Evolutionary conservation across 495 filamentous ascomycete species (phyloP).

Genomic region (Ascodesmis nigricans): DNA sequence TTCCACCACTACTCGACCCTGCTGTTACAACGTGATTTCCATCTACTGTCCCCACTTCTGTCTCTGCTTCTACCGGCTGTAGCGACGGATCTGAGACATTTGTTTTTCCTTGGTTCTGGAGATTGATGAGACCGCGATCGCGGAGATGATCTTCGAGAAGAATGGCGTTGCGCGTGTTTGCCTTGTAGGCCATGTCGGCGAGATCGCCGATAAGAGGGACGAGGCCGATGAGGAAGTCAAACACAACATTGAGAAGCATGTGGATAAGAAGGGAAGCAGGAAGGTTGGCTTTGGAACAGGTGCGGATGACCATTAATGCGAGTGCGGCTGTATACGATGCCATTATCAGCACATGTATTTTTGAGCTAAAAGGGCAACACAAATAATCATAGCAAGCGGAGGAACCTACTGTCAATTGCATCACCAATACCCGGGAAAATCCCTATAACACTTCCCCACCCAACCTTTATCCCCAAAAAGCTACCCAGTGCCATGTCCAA

Average conservation of each 20-base stretch:
- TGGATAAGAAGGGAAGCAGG: slow-evolving; percentile 29
- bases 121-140: slow-evolving; percentile 31
- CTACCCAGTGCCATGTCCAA: slow-evolving; percentile 64
- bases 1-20: too few species aligned
- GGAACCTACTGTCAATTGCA: slow-evolving; percentile 32
- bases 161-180: slow-evolving; percentile 59
- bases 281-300: slow-evolving; percentile 48
- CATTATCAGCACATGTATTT: slow-evolving; percentile 1
- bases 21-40: too few species aligned
- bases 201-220: slow-evolving; percentile 73
- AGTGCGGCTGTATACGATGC: slow-evolving; percentile 33
- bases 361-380: not conserved
- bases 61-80: not conserved
- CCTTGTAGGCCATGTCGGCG: slow-evolving; percentile 40
- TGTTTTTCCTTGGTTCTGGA: slow-evolving; percentile 23
- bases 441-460: slow-evolving; percentile 63
- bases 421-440: slow-evolving; percentile 67
- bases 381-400: not conserved
- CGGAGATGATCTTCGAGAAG: slow-evolving; percentile 50
- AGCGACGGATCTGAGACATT: slow-evolving; percentile 12
- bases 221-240: slow-evolving; percentile 66
- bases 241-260: slow-evolving; percentile 56
- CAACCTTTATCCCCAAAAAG: slow-evolving; percentile 53
- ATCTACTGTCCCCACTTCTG: too few species aligned
- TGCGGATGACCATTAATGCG: slow-evolving; percentile 44